Base-by-base conservation (phyloP, 2,329 filamentous ascomycete species). In the Massarina eburnea region DNA sequence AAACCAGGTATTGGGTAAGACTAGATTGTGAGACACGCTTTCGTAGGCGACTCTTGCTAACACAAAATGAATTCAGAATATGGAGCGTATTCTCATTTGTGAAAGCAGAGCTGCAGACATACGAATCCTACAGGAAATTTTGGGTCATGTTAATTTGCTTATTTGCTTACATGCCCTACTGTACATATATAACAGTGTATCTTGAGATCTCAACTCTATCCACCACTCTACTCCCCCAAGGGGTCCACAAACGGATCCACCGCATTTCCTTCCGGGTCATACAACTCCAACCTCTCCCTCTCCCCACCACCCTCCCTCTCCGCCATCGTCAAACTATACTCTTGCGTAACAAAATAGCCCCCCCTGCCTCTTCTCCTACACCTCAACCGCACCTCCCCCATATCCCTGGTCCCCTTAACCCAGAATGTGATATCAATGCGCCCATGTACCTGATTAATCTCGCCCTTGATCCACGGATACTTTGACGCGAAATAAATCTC, bases 401-500 rank as follows among this genome's bases (percentile, higher is more conserved):
- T 74, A 46, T 73, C 76, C 66, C 79, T 84, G 22, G 83, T 89
- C 32, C 94, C 94, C 73, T 88, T 89, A 21, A 99, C 94, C 73
- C 82, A 80, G 71, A 96, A 97, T 45, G 75, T 76, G 48, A 99
- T 89, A 76, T 97, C 80, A 68, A 99, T 96, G 60, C 83, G 79
- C 19, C 94, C 94, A 72, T 92, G 90, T 68, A 97, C 73, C 77
- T 96, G 92, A 74, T 96, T 95, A 80, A 99, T 88, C 75, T 90
- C 84, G 50, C 76, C 75, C 41, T 59, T 59, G 29, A 77, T 77
- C 74, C 74, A 77, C 14, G 76, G 75, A 19, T 77, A 69, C 55
- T 73, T 69, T 38, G 62, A 68, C 8, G 73, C 73, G 54, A 78
- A 79, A 49, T 77, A 77, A 7, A 79, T 75, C 55, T 79, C 75